phyloP scores from a whole-genome alignment of 345 rosid genomes.

The Salix dunnii region DNA sequence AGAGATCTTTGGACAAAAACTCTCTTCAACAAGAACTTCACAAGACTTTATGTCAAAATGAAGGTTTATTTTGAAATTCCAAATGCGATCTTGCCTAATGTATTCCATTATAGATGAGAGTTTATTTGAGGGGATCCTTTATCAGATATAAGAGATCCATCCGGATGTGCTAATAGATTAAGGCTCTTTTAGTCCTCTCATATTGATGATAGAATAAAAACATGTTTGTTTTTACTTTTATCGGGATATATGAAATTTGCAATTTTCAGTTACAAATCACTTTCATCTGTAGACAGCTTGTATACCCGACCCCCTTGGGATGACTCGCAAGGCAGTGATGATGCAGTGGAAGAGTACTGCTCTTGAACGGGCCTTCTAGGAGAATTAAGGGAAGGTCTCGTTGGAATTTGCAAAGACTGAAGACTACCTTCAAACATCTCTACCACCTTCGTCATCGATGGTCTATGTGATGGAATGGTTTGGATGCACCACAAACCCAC shows the following conservation, averaged over 20 bases:
- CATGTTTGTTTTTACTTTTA: no score
- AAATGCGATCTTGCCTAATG: no score
- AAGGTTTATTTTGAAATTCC: no score
- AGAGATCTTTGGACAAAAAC: neutral
- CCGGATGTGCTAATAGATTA: no score
- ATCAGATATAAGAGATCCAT: no score
- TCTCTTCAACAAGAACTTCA: neutral
- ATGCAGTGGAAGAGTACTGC: neutral
- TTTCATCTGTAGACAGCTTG: neutral
- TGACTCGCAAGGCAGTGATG: neutral
- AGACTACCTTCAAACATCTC: constrained; percentile 22
- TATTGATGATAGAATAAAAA: no score
- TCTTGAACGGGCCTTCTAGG: neutral
- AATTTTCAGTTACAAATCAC: neutral
- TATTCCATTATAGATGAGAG: no score
- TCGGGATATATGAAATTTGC: no score
- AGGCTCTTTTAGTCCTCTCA: no score
- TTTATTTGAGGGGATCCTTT: no score
- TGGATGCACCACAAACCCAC: constrained; percentile 24
- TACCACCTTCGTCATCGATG: constrained; percentile 18
- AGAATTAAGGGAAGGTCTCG: constrained; percentile 1
- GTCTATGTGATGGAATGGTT: constrained; percentile 13
- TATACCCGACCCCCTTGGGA: neutral
- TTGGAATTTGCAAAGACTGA: constrained; percentile 18
- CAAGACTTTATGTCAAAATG: neutral